These are phyloP conservation scores for Strobilomyces echinocephalus DNA, from an alignment of 768 basidiomycete species.

Conservation along the genomic window DNA sequence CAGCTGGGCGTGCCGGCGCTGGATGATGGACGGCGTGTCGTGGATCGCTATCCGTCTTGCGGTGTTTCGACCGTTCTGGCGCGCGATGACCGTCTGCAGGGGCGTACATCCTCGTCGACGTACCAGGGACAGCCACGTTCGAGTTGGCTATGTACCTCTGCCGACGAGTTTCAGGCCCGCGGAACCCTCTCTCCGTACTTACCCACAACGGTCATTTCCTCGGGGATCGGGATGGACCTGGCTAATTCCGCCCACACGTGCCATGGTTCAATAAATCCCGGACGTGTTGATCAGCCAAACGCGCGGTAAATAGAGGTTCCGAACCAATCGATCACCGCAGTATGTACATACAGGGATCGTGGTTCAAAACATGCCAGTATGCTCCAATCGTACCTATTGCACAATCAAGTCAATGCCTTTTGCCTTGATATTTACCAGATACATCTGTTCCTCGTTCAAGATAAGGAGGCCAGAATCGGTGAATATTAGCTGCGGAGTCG, in stretches of 20 bases:
- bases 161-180: background rate
- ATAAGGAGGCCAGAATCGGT: conserved; percentile 38
- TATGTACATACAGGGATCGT: background rate
- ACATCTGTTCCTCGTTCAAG: conserved; percentile 36
- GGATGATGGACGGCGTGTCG: conserved; percentile 25
- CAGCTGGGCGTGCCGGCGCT: conserved; percentile 20
- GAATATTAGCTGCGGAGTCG: conserved; percentile 37
- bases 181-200: background rate
- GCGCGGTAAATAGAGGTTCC: background rate
- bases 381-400: background rate
- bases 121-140: background rate
- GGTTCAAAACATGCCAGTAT: too few species aligned
- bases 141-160: background rate
- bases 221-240: background rate
- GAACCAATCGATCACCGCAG: background rate
- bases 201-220: background rate
- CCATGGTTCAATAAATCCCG: conserved; percentile 1
- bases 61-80: conserved; percentile 10
- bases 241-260: conserved; percentile 5
- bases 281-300: background rate
- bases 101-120: conserved; percentile 12
- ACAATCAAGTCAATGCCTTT: conserved; percentile 21
- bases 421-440: conserved; percentile 34
- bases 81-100: conserved; percentile 7
- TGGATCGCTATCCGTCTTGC: conserved; percentile 22